Evolutionary conservation across 2,329 filamentous ascomycete genomes (phyloP).

Genomic region (Neocucurbitaria cava): DNA sequence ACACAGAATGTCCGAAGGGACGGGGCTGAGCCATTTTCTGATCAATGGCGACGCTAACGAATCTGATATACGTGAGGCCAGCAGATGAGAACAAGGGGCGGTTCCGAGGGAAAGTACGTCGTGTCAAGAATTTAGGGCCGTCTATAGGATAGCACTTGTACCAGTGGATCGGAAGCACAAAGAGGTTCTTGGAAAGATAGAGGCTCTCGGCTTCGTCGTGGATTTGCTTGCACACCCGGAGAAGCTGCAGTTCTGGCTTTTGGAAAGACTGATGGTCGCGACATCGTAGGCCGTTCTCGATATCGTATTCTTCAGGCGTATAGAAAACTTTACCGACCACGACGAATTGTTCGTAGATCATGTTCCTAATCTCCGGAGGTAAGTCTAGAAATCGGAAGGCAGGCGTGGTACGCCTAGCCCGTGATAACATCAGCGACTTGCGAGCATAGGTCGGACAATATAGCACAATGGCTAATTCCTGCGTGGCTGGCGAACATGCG

Average conservation of each 20-base stretch:
- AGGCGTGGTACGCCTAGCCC: not conserved
- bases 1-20: no score
- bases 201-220: conserved; percentile 19
- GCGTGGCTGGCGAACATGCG: not conserved
- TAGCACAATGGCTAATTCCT: not conserved
- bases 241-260: conserved; percentile 14
- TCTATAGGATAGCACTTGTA: conserved; percentile 2
- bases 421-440: not conserved
- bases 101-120: not conserved
- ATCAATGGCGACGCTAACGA: not conserved
- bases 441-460: not conserved
- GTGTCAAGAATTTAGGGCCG: not conserved
- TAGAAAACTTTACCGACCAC: conserved; percentile 25
- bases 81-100: conserved; percentile 5
- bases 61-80: not conserved
- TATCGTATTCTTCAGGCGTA: conserved; percentile 4
- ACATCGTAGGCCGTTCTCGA: not conserved
- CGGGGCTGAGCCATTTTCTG: not conserved
- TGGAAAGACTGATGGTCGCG: not conserved
- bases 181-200: conserved; percentile 23
- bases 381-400: conserved; percentile 30
- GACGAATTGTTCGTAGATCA: conserved; percentile 20
- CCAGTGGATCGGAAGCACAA: conserved; percentile 16
- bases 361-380: conserved; percentile 15
- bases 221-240: conserved; percentile 18